A percentile compares a stretch with the other conserved stretches of the same genome.
Evolutionary conservation across 176 grass and related monocot genomes (phyloP).

Genomic region (Coix lacrymajobi): DNA sequence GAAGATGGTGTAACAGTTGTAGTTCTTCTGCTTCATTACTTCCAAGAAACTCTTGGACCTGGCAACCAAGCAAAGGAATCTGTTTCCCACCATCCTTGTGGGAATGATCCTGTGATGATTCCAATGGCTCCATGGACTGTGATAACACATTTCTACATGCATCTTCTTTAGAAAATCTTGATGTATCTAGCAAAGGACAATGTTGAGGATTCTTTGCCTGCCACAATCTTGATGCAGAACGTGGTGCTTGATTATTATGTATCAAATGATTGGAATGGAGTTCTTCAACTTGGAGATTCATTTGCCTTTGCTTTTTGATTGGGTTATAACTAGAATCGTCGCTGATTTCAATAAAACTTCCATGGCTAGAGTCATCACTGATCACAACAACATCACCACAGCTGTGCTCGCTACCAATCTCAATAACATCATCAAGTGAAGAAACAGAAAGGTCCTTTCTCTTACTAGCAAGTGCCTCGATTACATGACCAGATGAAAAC

Average conservation of each 20-base stretch:
- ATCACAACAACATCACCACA: background rate
- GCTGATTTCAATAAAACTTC: background rate
- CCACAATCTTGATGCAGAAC: background rate
- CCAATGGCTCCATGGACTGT: background rate
- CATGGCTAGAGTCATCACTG: background rate
- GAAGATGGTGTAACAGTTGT: background rate
- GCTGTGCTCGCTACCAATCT: background rate
- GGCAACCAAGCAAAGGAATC: background rate
- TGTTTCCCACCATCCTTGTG: background rate
- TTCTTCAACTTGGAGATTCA: background rate
- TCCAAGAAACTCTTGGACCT: background rate
- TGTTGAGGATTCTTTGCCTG: background rate
- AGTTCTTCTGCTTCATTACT: constrained; percentile 2
- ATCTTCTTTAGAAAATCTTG: background rate
- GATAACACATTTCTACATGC: background rate
- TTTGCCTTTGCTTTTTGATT: background rate
- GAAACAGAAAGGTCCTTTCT: background rate
- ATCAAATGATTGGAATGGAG: background rate
- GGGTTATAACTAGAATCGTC: constrained; percentile 1
- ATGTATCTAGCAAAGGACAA: background rate
- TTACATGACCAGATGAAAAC: background rate
- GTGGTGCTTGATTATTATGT: background rate
- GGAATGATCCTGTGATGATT: background rate
- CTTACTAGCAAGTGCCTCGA: constrained; percentile 6
- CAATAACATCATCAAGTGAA: background rate